phyloP scores from a whole-genome alignment of 1,139 yeast species.

The Martiniozyma asiatica region DNA sequence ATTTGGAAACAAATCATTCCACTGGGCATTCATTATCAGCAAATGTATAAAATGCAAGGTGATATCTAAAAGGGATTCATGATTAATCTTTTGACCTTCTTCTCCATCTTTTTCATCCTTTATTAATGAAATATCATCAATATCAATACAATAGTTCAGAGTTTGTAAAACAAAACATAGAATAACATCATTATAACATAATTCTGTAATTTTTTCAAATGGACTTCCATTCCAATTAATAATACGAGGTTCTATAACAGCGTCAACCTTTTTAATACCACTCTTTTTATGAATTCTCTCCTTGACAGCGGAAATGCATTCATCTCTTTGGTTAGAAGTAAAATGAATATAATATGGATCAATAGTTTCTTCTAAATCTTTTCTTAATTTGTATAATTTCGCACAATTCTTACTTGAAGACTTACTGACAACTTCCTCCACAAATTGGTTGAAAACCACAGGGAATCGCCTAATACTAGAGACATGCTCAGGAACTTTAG shows the following conservation, averaged over 20 bases:
- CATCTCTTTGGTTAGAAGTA: slow-evolving; percentile 69
- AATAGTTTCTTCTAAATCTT: slow-evolving; percentile 18
- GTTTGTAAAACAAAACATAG: slow-evolving; percentile 29
- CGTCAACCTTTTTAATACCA: slow-evolving; percentile 27
- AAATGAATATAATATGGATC: slow-evolving; percentile 60
- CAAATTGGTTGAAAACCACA: slow-evolving; percentile 29
- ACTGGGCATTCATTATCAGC: too few species aligned
- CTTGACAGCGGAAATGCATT: slow-evolving; percentile 41
- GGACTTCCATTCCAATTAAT: slow-evolving; percentile 24
- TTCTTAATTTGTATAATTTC: slow-evolving; percentile 26
- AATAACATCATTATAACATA: slow-evolving; percentile 31
- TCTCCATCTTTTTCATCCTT: neutral
- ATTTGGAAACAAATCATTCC: too few species aligned
- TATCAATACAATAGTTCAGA: slow-evolving; percentile 28
- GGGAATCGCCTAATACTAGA: slow-evolving; percentile 67
- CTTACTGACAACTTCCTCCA: slow-evolving; percentile 19
- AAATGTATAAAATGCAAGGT: slow-evolving; percentile 62
- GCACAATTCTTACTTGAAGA: slow-evolving; percentile 18
- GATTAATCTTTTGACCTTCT: slow-evolving; percentile 2
- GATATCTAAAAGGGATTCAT: slow-evolving; percentile 47
- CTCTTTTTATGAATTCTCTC: slow-evolving; percentile 28
- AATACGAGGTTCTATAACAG: slow-evolving; percentile 39
- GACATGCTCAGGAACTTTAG: slow-evolving; percentile 66
- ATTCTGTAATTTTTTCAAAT: slow-evolving; percentile 30
- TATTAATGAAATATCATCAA: too few species aligned